These are phyloP conservation scores for Talinum fruticosum DNA, from an alignment of 148 eudicot genomes.

Conservation along the genomic window DNA sequence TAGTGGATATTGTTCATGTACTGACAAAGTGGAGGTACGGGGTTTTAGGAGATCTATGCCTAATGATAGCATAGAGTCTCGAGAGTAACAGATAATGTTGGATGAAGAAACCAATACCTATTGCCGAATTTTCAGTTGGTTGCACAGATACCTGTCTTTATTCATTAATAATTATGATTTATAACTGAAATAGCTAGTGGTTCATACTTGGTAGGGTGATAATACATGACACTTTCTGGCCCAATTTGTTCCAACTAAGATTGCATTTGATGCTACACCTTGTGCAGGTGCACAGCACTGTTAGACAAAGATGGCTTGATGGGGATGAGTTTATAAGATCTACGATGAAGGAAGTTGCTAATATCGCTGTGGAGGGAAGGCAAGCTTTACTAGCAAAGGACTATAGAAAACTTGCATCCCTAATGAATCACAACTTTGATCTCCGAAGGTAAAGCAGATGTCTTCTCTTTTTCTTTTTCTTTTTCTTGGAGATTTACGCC, in stretches of 20 bases:
- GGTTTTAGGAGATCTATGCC: too few relatives aligned
- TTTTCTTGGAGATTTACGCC: background rate
- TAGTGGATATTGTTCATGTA: too few relatives aligned
- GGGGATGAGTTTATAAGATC: slow-evolving; percentile 78
- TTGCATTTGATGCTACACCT: background rate
- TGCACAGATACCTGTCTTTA: background rate
- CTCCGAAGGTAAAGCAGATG: slow-evolving; percentile 46
- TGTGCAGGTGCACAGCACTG: slow-evolving; percentile 80
- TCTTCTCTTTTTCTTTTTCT: background rate
- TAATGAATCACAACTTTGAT: slow-evolving; percentile 87
- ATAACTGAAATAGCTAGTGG: background rate
- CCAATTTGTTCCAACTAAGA: background rate
- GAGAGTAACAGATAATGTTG: too few relatives aligned
- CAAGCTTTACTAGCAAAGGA: slow-evolving; percentile 58
- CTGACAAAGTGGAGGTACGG: too few relatives aligned
- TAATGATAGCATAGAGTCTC: too few relatives aligned
- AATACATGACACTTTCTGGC: background rate
- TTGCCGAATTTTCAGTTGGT: too few relatives aligned
- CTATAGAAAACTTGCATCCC: slow-evolving; percentile 56
- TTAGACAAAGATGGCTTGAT: slow-evolving; percentile 75
- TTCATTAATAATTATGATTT: background rate
- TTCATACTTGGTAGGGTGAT: background rate
- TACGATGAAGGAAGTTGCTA: slow-evolving; percentile 67
- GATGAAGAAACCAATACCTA: too few relatives aligned
- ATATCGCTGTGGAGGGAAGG: slow-evolving; percentile 65